Percentiles rank a stretch among this genome's conserved stretches.
phyloP scores from a whole-genome alignment of 257 asterid genomes.

The Lantana camara region DNA sequence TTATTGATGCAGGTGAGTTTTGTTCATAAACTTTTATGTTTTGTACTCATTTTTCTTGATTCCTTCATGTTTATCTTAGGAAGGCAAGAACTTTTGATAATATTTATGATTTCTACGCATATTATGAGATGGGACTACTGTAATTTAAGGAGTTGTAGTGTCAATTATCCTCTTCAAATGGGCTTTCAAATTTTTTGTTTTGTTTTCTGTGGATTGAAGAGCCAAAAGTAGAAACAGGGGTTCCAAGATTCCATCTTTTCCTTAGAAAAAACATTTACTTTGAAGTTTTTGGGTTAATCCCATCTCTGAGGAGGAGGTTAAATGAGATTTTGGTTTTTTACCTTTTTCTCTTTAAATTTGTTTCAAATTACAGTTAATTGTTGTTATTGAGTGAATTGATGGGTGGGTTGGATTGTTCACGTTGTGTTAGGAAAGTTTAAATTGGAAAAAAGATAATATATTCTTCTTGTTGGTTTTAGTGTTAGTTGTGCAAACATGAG shows the following conservation, averaged over 20 bases:
- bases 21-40: neutral
- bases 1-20: slow-evolving; percentile 52
- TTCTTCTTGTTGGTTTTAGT: slow-evolving; percentile 1
- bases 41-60: neutral
- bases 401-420: slow-evolving; percentile 27
- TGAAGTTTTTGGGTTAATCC: neutral
- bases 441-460: slow-evolving; percentile 20
- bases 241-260: slow-evolving; percentile 10
- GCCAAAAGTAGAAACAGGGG: neutral
- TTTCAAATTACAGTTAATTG: neutral
- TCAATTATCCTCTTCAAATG: neutral
- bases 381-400: slow-evolving; percentile 9
- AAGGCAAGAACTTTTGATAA: neutral
- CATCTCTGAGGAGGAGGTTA: neutral
- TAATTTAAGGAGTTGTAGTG: slow-evolving; percentile 1
- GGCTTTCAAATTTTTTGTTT: slow-evolving; percentile 13
- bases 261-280: neutral
- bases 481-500: slow-evolving; percentile 29
- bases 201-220: neutral
- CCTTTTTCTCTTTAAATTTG: slow-evolving; percentile 4
- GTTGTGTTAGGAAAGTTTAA: slow-evolving; percentile 36
- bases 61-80: slow-evolving; percentile 1
- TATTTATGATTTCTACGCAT: neutral
- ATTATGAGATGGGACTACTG: neutral
- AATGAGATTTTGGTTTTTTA: no score